A percentile compares a stretch with the other conserved stretches of the same genome.
Conservation (phyloP, 1,139 yeast genomes). For the Yamadazyma sp. region DNA sequence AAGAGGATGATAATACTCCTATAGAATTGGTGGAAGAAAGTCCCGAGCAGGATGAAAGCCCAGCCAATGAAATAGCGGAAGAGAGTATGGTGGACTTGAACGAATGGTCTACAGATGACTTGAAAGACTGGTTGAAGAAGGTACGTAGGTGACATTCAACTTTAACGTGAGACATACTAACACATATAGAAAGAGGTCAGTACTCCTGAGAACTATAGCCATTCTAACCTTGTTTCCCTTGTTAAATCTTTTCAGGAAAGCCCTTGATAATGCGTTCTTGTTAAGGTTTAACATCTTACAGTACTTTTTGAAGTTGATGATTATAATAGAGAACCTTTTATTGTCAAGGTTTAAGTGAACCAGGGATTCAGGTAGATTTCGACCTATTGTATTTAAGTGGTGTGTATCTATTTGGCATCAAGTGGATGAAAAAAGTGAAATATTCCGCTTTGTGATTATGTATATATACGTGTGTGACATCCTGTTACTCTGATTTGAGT, state of each 20-base stretch:
- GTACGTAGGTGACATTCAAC: slow-evolving; percentile 23
- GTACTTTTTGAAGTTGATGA: slow-evolving; percentile 12
- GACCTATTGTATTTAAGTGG: no score
- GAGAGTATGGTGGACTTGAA: slow-evolving; percentile 28
- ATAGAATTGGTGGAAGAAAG: slow-evolving; percentile 21
- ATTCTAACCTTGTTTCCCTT: slow-evolving; percentile 49
- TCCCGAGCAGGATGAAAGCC: background rate
- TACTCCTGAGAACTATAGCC: slow-evolving; percentile 49
- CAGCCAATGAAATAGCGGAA: slow-evolving; percentile 13
- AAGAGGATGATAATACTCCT: slow-evolving; percentile 20
- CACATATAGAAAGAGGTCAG: slow-evolving; percentile 44
- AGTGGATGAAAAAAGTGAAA: no score
- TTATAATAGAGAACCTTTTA: slow-evolving; percentile 7
- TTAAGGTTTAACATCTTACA: slow-evolving; percentile 24
- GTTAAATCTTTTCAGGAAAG: slow-evolving; percentile 42
- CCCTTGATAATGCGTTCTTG: slow-evolving; percentile 21
- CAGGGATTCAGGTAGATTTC: no score
- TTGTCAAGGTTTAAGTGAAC: background rate
- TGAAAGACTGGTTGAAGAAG: slow-evolving; percentile 34
- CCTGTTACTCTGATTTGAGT: background rate
- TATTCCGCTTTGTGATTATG: background rate
- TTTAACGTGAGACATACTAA: slow-evolving; percentile 23
- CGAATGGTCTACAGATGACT: slow-evolving; percentile 41
- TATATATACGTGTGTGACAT: background rate
- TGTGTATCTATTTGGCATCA: background rate